These are phyloP conservation scores for Pseudozyma tsukubaensis DNA, from an alignment of 1,284 basidiomycete genomes.

Conservation along the genomic window DNA sequence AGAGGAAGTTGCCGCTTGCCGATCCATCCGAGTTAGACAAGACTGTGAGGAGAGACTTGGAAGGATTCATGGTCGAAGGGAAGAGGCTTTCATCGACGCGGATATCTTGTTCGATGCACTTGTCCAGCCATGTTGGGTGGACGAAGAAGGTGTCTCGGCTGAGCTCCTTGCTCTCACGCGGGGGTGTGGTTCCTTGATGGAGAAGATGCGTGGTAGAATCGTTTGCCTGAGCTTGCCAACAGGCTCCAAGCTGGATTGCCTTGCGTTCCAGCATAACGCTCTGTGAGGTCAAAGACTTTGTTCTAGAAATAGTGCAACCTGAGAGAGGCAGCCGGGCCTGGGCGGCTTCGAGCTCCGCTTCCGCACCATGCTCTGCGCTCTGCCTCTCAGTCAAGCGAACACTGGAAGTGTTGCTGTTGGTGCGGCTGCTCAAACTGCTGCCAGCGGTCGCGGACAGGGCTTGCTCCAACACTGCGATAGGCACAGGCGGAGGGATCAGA, in stretches of 20 bases:
- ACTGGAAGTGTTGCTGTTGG: conserved; percentile 2
- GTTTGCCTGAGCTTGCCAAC: conserved; percentile 28
- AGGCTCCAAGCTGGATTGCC: conserved; percentile 40
- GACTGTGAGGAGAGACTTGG: conserved; percentile 32
- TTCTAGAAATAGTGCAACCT: conserved; percentile 35
- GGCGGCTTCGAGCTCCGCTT: neutral
- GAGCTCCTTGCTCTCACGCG: conserved; percentile 33
- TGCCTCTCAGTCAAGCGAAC: neutral
- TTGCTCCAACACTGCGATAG: conserved; percentile 10
- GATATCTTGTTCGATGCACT: conserved; percentile 37
- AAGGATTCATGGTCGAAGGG: conserved; percentile 34
- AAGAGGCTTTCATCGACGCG: conserved; percentile 48
- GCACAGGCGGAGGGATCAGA: conserved; percentile 19
- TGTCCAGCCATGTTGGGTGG: conserved; percentile 49
- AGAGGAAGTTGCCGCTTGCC: conserved; percentile 36
- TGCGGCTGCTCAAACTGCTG: conserved; percentile 12
- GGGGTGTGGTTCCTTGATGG: conserved; percentile 22
- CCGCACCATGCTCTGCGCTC: neutral
- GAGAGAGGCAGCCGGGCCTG: conserved; percentile 19
- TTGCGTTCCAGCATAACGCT: conserved; percentile 38
- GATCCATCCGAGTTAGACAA: conserved; percentile 47
- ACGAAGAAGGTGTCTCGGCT: conserved; percentile 18
- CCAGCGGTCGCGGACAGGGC: conserved; percentile 8
- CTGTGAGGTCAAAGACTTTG: conserved; percentile 26
- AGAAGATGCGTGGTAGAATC: conserved; percentile 35